Evolutionary conservation across 2,329 filamentous ascomycete genomes (phyloP), one percentile per base, ranked within the genome.

Genomic region (Sphaerulina musiva): DNA sequence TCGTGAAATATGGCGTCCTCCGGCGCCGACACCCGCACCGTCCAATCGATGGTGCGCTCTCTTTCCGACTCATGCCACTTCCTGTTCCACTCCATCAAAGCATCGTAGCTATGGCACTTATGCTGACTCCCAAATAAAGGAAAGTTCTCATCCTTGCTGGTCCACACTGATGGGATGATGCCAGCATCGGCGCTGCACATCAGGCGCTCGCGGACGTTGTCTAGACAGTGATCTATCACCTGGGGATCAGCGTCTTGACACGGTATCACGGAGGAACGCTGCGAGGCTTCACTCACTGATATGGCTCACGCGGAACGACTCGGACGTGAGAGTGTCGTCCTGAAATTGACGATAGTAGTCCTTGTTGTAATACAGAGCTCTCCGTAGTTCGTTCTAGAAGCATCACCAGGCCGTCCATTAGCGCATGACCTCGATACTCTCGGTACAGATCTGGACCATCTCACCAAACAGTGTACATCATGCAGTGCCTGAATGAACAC

Each of bases 101-200:
- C 51, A 14, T 51, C 48, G 32, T 57, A 54, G 48, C 26, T 51
- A n/a, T 57, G 45, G 31, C 55, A 57, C 29, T 57, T 57, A 26
- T 54, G 55, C 6, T 51, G n/a, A 3, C 51, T 9, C 2, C 55
- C 51, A 17, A 57, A 57, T 6, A 47, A 52, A n/a, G 47, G 47
- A 14, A 43, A 50, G 26, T 48, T 48, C 14, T 45, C 52, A 11
- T 49, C 20, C 34, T 32, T 2, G 9, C 23, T 42, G 1, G 46
- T 8, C 54, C 54, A 56, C 6, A 56, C 39, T 1, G 20, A 45
- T 7, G 49, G 54, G 12, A 56, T 41, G 1, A 51, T 20, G 20
- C 38, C 41, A 31, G 46, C 46, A 14, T 53, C 49, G 1, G 54
- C 44, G 4, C 31, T 39, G 29, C 54, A 56, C 49, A 53, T 53